Conservation (phyloP, 192 early-diverging fungal species). For the Pecoramyces ruminantium region DNA sequence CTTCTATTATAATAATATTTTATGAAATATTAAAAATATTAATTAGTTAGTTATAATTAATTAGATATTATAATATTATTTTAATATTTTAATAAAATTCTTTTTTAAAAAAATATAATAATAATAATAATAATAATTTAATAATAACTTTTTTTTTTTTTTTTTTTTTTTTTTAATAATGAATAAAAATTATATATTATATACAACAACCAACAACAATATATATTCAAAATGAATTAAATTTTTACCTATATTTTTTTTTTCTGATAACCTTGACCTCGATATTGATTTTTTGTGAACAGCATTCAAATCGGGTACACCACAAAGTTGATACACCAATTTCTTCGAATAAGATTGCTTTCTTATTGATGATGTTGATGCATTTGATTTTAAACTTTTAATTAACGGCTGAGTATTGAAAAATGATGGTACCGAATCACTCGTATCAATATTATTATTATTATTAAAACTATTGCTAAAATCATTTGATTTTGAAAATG, state of each 20-base stretch:
- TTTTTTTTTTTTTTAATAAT: too few relatives aligned
- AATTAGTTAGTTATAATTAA: too few relatives aligned
- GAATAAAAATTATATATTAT: too few relatives aligned
- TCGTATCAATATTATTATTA: background rate
- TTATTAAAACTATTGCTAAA: background rate
- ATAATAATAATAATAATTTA: too few relatives aligned
- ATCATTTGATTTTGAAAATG: background rate
- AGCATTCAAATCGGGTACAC: background rate
- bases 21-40: too few relatives aligned
- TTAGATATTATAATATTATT: too few relatives aligned
- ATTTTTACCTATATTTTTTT: background rate
- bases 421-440: background rate
- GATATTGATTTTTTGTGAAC: background rate
- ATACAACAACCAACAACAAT: too few relatives aligned
- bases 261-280: background rate
- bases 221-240: too few relatives aligned
- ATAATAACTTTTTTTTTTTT: too few relatives aligned
- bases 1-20: too few relatives aligned
- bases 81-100: too few relatives aligned
- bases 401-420: background rate
- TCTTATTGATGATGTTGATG: background rate
- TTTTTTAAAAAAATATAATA: too few relatives aligned
- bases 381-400: background rate
- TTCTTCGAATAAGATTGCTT: background rate
- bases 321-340: background rate